Base-by-base conservation (phyloP, 1,139 yeast species). In the Candida glucosophila region DNA sequence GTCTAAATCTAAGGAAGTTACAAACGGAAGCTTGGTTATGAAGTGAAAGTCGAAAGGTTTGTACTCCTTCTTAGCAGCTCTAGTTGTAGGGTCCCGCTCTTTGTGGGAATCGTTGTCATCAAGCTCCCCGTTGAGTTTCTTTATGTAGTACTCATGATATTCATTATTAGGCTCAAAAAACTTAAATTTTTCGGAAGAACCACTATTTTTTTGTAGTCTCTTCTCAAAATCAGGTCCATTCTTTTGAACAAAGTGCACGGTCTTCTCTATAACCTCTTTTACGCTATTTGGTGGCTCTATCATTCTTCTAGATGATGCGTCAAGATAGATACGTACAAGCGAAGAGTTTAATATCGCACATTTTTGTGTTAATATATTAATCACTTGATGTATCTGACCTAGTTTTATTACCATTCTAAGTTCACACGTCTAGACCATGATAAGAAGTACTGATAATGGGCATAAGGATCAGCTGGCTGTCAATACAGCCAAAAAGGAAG, bases 151-250 rank as follows among this genome's bases (percentile, higher is more conserved):
- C 3, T 50, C 52, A 44, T 79, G 50, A 43, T 69, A 73, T 13
- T 74, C 68, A 46, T 80, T 70, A 6, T 53, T 57, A 1, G 60
- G 60, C 12, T 61, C 50, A 8, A 85, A 49, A 44, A 86, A 86
- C 14, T 68, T 55, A 45, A 85, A 85, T 47, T 77, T 76, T 15
- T 62, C 58, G 31, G 65, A 68, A 14, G 21, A 14, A 5, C 18
- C 26, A 17, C 55, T 48, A 32, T 71, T 75, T 19, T 55, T 55
- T 22, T 57, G 55, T 27, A 85, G 64, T 31, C 83, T 58, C 5
- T 63, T 60, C 40, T 78, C 92, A 50, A 85, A 81, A 6, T 61
- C 52, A 18, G 41, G 46, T 0, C 95, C 95, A 44, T 82, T 80
- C 36, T 81, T 65, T 17, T 57, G 42, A 7, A 86, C 83, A 43